Evolutionary conservation across 2,329 filamentous ascomycete species (phyloP), one percentile per base, ranked within the genome.

Genomic region (Penicillium griseofulvum): DNA sequence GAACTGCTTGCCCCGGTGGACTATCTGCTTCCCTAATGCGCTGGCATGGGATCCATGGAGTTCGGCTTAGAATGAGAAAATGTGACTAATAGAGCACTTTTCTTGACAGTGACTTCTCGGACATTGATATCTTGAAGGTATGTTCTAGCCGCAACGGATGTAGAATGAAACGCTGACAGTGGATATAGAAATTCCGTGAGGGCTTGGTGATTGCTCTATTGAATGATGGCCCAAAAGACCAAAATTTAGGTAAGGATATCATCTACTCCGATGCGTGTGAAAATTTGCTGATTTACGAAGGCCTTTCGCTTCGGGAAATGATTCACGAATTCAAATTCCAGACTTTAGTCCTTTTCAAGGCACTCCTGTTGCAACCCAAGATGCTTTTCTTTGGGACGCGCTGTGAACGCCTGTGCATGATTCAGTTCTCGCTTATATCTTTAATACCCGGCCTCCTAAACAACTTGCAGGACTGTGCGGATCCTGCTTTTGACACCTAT

Each of bases 321-420:
- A 88, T 99, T 53, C 88, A 93, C 71, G 90, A 96, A 73, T 99
- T 96, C 74, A 91, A 90, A 73, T 91, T 91, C 81, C 92, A 99
- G 80, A 96, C 92, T 0, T 77, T 99, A 58, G 90, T 97, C 46
- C 80, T 99, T 52, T 86, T 99, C 69, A 99, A 99, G 78, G 96
- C 90, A 71, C 88, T 92, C 71, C 78, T 99, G 59, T 80, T 99
- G 59, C 93, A 99, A 73, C 93, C 91, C 51, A 99, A 97, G 92
- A 97, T 97, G 89, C 86, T 99, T 51, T 97, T 99, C 78, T 99
- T 97, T 68, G 92, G 94, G 59, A 91, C 93, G n/a, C 87, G 91
- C 65, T 97, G 94, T 74, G 94, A 99, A 74, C 84, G 89, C 61
- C 79, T 99, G 64, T 99, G 94, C 82, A 96, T 97, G 89, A 92